A percentile compares a stretch with the other conserved stretches of the same genome.
Conservation (phyloP, 176 grass and related monocot species). For the Carex myosuroides region DNA sequence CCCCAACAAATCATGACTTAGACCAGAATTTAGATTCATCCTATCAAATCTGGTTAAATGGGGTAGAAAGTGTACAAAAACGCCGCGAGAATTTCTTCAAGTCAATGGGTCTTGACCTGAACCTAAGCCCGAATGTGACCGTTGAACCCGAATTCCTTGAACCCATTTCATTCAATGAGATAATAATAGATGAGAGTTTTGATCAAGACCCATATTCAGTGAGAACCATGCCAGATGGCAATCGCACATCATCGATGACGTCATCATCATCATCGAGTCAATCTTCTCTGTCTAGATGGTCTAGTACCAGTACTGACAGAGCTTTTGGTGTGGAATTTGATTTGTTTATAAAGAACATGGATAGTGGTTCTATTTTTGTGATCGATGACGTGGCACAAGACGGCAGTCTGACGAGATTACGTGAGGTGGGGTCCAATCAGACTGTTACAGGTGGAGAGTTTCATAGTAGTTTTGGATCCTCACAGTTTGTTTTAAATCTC, state of each 20-base stretch:
- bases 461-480: slow-evolving; percentile 47
- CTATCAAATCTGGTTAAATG: slow-evolving; percentile 51
- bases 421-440: slow-evolving; percentile 46
- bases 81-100: slow-evolving; percentile 47
- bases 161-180: slow-evolving; percentile 22
- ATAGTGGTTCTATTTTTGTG: slow-evolving; percentile 65
- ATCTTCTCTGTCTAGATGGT: slow-evolving; percentile 30
- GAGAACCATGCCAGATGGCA: slow-evolving; percentile 11
- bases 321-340: slow-evolving; percentile 16
- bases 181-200: slow-evolving; percentile 22
- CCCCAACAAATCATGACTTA: slow-evolving; percentile 20
- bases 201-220: background rate
- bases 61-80: slow-evolving; percentile 41
- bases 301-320: slow-evolving; percentile 1
- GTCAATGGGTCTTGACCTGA: slow-evolving; percentile 43
- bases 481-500: slow-evolving; percentile 51
- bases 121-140: background rate
- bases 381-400: slow-evolving; percentile 53
- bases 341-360: slow-evolving; percentile 67
- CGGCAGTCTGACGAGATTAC: slow-evolving; percentile 50
- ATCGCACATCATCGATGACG: background rate
- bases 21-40: background rate
- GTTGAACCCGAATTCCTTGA: background rate
- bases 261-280: slow-evolving; percentile 1
- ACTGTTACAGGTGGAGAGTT: slow-evolving; percentile 50